A percentile compares a stretch with the other conserved stretches of the same genome.
Evolutionary conservation across 371 early-diverging fungal species (phyloP).

Genomic region (Apophysomyces variabilis): DNA sequence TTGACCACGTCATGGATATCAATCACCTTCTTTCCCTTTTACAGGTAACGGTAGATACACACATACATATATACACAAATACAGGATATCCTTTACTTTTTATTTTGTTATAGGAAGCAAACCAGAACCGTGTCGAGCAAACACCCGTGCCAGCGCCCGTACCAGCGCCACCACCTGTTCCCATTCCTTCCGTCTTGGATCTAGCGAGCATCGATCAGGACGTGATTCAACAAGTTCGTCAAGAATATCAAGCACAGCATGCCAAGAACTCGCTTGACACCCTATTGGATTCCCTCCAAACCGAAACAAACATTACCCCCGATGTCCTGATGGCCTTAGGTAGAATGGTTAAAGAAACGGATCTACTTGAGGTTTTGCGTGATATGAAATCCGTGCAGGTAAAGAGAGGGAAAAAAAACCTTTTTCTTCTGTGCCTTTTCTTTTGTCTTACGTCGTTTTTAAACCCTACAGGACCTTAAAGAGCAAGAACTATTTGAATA

Average conservation of each 20-base stretch:
- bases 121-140: background rate
- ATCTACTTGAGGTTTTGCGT: slow-evolving; percentile 32
- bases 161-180: slow-evolving; percentile 6
- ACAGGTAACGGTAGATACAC: slow-evolving; percentile 9
- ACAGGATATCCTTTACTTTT: background rate
- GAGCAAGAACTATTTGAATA: slow-evolving; percentile 39
- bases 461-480: slow-evolving; percentile 24
- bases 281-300: slow-evolving; percentile 24
- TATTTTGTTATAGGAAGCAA: background rate
- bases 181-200: slow-evolving; percentile 23
- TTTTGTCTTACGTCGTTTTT: background rate
- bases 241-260: slow-evolving; percentile 35
- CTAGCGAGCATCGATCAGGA: slow-evolving; percentile 36
- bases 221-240: slow-evolving; percentile 44
- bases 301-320: slow-evolving; percentile 39
- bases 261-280: slow-evolving; percentile 17
- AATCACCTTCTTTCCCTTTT: slow-evolving; percentile 21
- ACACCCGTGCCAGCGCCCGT: background rate
- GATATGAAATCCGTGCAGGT: slow-evolving; percentile 37
- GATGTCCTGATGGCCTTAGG: slow-evolving; percentile 40
- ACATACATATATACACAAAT: background rate
- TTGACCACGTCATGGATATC: slow-evolving; percentile 20
- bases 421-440: background rate
- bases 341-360: slow-evolving; percentile 39
- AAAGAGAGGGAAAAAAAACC: background rate